Percentiles rank a stretch among this genome's conserved stretches.
Evolutionary conservation across 441 rosid species (phyloP).

Genomic region (Corymbia citriodora): DNA sequence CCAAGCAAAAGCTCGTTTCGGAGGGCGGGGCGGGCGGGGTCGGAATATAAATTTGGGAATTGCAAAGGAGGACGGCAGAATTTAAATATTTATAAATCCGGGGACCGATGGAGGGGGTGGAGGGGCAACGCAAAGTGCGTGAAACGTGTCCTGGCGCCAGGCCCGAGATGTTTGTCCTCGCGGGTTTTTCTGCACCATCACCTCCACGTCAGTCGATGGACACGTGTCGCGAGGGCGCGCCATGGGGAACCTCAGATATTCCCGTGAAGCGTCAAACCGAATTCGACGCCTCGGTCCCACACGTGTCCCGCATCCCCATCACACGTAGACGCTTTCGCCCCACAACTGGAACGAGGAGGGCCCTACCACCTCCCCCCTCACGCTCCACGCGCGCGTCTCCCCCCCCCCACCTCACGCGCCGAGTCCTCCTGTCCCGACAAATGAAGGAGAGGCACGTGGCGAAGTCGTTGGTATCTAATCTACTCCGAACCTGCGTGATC

Average conservation of each 20-base stretch:
- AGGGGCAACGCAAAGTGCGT: background rate
- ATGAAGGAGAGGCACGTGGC: background rate
- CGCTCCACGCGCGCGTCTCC: background rate
- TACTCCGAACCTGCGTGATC: background rate
- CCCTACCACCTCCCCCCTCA: background rate
- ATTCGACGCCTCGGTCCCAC: constrained; percentile 6
- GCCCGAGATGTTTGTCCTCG: background rate
- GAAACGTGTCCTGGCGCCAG: constrained; percentile 12
- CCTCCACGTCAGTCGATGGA: constrained; percentile 17
- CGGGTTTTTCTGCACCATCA: background rate
- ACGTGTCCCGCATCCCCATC: constrained; percentile 19
- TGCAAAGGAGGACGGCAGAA: constrained; percentile 7
- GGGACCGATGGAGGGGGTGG: background rate
- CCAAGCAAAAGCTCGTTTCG: background rate
- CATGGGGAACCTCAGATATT: constrained; percentile 15
- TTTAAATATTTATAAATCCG: background rate
- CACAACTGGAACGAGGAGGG: constrained; percentile 2
- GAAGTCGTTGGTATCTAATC: background rate
- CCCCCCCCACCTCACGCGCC: background rate
- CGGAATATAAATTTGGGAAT: background rate
- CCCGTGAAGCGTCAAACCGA: constrained; percentile 6
- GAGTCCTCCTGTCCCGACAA: background rate
- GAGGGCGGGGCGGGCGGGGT: background rate
- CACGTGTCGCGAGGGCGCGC: constrained; percentile 23
- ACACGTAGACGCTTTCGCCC: constrained; percentile 13